Percentiles rank a stretch among this genome's conserved stretches.
These are phyloP conservation scores for Pythium diclinum DNA, from an alignment of 352 stramenopile genomes.

Conservation along the genomic window DNA sequence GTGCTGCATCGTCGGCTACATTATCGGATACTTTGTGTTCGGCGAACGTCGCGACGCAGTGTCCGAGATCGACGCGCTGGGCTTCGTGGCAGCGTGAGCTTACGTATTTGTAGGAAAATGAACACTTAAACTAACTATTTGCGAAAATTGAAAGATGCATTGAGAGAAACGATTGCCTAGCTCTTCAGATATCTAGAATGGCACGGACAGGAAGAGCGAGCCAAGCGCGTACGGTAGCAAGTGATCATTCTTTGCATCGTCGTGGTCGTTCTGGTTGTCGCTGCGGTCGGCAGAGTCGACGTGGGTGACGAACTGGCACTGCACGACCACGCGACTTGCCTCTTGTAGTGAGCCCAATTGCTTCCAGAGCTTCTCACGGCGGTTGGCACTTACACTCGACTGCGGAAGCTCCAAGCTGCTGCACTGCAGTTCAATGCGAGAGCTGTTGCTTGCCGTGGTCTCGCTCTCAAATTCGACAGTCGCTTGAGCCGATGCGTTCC, in stretches of 20 bases:
- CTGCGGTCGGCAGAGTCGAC: neutral
- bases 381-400: neutral
- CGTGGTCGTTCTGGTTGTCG: conserved; percentile 28
- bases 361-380: conserved; percentile 54
- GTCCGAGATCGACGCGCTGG: conserved; percentile 22
- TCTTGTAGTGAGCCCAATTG: conserved; percentile 72
- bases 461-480: conserved; percentile 33
- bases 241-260: too few relatives aligned
- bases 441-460: neutral
- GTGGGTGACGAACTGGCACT: conserved; percentile 56
- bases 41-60: conserved; percentile 56
- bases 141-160: neutral
- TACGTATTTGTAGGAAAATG: neutral
- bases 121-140: neutral
- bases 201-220: conserved; percentile 58
- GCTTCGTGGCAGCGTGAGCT: conserved; percentile 20
- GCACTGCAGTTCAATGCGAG: conserved; percentile 32
- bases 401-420: conserved; percentile 44
- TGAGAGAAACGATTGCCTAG: too few relatives aligned
- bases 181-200: conserved; percentile 30
- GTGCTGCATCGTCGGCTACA: conserved; percentile 52
- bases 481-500: conserved; percentile 37
- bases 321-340: conserved; percentile 58
- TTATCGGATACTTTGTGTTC: conserved; percentile 67
- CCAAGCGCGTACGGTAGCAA: conserved; percentile 34